Conservation (phyloP, 345 rosid species). For the Moricandia arvensis region DNA sequence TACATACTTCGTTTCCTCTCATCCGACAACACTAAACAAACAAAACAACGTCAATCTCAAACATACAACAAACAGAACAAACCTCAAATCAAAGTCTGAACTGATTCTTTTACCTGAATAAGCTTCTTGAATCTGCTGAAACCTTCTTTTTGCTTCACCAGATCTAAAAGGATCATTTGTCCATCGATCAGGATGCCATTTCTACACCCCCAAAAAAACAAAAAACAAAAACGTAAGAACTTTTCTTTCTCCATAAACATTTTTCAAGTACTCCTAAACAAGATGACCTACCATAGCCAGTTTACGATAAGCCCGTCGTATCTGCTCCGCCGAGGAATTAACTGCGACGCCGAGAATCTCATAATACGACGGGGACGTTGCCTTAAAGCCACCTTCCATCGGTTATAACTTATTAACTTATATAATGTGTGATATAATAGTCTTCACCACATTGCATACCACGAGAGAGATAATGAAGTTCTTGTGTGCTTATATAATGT, state of each 20-base stretch:
- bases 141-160: constrained; percentile 77
- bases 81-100: background rate
- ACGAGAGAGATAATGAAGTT: background rate
- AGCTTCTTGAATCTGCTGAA: constrained; percentile 95
- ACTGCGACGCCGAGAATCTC: constrained; percentile 67
- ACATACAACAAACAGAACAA: background rate
- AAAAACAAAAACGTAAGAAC: background rate
- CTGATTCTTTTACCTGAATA: constrained; percentile 56
- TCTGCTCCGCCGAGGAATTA: constrained; percentile 74
- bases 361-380: constrained; percentile 46
- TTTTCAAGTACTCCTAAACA: background rate
- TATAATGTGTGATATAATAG: background rate
- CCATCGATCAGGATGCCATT: constrained; percentile 95
- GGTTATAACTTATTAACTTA: background rate
- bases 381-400: constrained; percentile 42
- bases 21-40: constrained; percentile 60
- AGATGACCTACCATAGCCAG: constrained; percentile 70
- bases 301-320: constrained; percentile 77
- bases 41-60: constrained; percentile 14
- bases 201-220: constrained; percentile 35
- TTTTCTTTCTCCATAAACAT: background rate
- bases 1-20: constrained; percentile 67
- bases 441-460: background rate
- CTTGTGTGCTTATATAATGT: constrained; percentile 19
- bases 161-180: constrained; percentile 46